These are phyloP conservation scores for Gaultheria prostrata DNA, from an alignment of 148 eudicot species.

Conservation along the genomic window DNA sequence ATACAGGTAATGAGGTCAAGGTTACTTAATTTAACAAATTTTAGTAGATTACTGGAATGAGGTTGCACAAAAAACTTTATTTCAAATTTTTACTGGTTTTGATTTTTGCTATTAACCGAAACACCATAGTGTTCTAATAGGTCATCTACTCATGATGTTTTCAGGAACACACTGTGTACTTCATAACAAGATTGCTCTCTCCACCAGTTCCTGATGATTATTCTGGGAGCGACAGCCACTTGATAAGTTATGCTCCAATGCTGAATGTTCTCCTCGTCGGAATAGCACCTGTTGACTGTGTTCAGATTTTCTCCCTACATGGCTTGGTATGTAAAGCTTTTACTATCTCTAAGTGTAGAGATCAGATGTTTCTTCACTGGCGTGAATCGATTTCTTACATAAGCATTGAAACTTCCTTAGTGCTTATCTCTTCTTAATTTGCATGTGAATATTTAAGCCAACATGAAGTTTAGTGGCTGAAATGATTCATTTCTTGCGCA, in stretches of 20 bases:
- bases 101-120: neutral
- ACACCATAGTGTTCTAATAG: neutral
- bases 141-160: slow-evolving; percentile 11
- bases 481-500: neutral
- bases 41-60: neutral
- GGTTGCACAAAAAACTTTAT: neutral
- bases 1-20: slow-evolving; percentile 56
- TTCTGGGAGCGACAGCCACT: slow-evolving; percentile 61
- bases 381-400: neutral
- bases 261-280: slow-evolving; percentile 83
- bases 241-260: slow-evolving; percentile 79
- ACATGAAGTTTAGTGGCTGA: neutral
- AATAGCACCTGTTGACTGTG: slow-evolving; percentile 82
- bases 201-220: slow-evolving; percentile 66
- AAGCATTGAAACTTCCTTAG: slow-evolving; percentile 3
- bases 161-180: slow-evolving; percentile 85
- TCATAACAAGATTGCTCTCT: slow-evolving; percentile 77
- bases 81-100: neutral
- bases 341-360: neutral
- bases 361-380: neutral
- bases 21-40: neutral
- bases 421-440: neutral
- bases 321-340: slow-evolving; percentile 67
- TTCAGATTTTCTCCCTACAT: slow-evolving; percentile 90
- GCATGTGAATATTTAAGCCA: neutral